Conservation (phyloP, 305 asterid species). For the Fraxinus greggii region DNA sequence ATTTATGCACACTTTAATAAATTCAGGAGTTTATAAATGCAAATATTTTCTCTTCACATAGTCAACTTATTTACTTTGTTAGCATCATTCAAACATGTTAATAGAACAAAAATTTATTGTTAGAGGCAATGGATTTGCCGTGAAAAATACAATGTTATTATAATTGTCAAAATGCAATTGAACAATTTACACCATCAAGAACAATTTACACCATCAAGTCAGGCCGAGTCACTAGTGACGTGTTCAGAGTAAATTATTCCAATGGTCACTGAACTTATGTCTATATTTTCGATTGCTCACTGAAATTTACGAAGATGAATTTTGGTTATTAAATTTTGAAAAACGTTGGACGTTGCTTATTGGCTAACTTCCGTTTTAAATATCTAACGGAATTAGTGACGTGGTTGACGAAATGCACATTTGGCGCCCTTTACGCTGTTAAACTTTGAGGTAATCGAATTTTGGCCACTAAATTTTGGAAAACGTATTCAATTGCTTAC, state of each 20-base stretch:
- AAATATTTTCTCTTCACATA: neutral
- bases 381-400: neutral
- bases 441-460: no score
- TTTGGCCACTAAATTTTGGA: neutral
- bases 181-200: neutral
- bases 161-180: neutral
- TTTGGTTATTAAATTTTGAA: neutral
- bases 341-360: neutral
- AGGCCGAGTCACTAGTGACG: neutral
- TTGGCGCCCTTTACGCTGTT: neutral
- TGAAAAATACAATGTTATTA: neutral
- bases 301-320: neutral
- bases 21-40: neutral
- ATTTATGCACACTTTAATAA: neutral
- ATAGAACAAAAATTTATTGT: neutral
- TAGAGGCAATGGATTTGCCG: neutral
- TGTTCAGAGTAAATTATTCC: neutral
- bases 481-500: neutral
- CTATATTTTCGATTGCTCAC: neutral
- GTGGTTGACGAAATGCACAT: neutral
- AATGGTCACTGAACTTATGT: neutral
- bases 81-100: neutral
- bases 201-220: neutral
- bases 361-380: neutral
- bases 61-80: neutral